phyloP scores from a whole-genome alignment of 768 basidiomycete genomes.

The Sporobolomyces phaffii region DNA sequence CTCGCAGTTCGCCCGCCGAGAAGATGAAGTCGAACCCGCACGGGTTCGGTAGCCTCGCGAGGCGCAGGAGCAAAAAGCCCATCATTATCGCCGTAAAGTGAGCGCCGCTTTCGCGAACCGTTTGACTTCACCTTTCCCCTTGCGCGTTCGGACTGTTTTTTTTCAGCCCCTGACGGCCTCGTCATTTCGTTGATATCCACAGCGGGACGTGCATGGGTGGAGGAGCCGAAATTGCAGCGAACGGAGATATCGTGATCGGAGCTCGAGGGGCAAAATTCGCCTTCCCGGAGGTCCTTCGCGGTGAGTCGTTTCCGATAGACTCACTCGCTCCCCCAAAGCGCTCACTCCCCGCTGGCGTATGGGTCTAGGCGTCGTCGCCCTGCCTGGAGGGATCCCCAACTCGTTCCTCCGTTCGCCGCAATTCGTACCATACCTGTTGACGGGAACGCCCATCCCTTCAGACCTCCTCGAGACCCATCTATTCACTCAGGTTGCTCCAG shows the following conservation, averaged over 20 bases:
- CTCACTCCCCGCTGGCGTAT: no score
- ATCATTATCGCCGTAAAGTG: conserved; percentile 41
- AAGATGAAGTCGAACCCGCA: conserved; percentile 16
- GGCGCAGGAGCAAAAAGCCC: conserved; percentile 35
- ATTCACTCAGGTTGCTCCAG: conserved; percentile 65
- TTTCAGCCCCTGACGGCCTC: no score
- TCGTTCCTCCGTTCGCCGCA: conserved; percentile 5
- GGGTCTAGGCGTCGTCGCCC: conserved; percentile 27
- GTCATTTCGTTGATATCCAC: no score
- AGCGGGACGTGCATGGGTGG: conserved; percentile 26
- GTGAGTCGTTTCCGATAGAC: no score
- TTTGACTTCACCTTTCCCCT: background rate
- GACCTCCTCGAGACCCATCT: conserved; percentile 65
- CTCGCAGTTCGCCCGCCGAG: background rate
- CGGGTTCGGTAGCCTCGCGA: conserved; percentile 35
- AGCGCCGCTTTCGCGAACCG: no score
- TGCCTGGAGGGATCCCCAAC: conserved; percentile 29
- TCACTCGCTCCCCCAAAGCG: no score
- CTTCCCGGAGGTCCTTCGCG: conserved; percentile 41
- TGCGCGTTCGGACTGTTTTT: no score
- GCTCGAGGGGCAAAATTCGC: conserved; percentile 26
- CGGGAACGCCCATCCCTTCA: conserved; percentile 62
- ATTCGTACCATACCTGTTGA: conserved; percentile 66
- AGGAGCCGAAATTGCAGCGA: conserved; percentile 36
- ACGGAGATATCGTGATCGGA: conserved; percentile 39